Evolutionary conservation across 2,329 filamentous ascomycete species (phyloP).

Genomic region (Xenosphaeropsis pyriputrescens): DNA sequence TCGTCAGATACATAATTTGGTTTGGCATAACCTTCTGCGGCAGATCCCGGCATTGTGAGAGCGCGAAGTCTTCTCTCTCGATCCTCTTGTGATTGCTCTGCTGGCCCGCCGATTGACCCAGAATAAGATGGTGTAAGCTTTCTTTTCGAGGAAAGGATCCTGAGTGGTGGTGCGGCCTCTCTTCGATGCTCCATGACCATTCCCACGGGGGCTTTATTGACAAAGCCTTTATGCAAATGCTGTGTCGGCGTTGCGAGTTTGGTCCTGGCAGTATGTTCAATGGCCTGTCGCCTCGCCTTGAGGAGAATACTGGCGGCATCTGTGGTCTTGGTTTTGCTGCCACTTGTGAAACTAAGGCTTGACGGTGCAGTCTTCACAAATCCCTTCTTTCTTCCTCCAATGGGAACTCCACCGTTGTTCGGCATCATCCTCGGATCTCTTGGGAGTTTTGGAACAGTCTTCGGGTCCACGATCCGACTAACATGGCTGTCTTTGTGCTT

Average conservation of each 20-base stretch:
- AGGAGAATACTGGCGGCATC: constrained; percentile 37
- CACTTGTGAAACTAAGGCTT: constrained; percentile 27
- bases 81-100: constrained; percentile 15
- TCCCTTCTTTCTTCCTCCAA: constrained; percentile 10
- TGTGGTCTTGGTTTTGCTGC: constrained; percentile 35
- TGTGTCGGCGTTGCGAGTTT: constrained; percentile 26
- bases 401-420: constrained; percentile 17
- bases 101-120: constrained; percentile 5
- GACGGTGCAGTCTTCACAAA: constrained; percentile 17
- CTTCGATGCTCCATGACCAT: constrained; percentile 39
- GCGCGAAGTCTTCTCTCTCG: constrained; percentile 22
- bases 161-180: constrained; percentile 20
- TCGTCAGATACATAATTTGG: constrained; percentile 10
- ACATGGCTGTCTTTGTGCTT: constrained; percentile 41
- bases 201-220: constrained; percentile 32
- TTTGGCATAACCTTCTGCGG: neutral
- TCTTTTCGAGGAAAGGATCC: constrained; percentile 18
- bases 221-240: constrained; percentile 16
- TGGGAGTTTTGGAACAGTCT: constrained; percentile 27
- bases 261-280: constrained; percentile 33
- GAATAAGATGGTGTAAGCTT: constrained; percentile 6
- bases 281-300: constrained; percentile 39
- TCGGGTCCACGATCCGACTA: constrained; percentile 38
- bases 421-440: constrained; percentile 20
- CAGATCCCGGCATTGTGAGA: constrained; percentile 14